Conservation (phyloP, 2,329 filamentous ascomycete species). For the Didymella segeticola region DNA sequence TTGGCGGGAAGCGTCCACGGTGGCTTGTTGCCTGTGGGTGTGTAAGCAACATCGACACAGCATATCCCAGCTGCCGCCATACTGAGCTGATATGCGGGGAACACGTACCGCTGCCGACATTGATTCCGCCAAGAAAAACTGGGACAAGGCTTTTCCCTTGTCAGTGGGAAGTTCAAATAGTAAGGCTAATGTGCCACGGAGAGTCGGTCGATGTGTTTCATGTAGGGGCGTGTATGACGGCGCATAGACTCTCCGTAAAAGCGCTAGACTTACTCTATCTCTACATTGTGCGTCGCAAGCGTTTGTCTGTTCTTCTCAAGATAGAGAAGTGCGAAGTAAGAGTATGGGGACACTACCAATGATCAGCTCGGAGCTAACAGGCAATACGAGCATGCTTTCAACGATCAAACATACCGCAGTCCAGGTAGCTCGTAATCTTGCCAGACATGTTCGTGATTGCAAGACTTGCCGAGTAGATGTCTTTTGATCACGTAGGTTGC, state of each 20-base stretch:
- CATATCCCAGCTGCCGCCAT: background rate
- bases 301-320: slow-evolving; percentile 62
- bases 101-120: slow-evolving; percentile 49
- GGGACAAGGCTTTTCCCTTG: slow-evolving; percentile 67
- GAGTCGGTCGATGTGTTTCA: background rate
- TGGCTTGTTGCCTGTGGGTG: slow-evolving; percentile 70
- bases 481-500: background rate
- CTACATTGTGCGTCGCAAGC: slow-evolving; percentile 65
- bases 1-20: slow-evolving; percentile 76
- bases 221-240: background rate
- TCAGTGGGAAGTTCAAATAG: background rate
- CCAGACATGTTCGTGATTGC: slow-evolving; percentile 58
- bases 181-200: background rate
- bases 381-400: background rate
- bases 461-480: background rate
- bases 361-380: slow-evolving; percentile 15
- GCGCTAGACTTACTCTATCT: slow-evolving; percentile 68
- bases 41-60: background rate
- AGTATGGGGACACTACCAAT: slow-evolving; percentile 67
- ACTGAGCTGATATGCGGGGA: slow-evolving; percentile 8
- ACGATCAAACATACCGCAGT: slow-evolving; percentile 63
- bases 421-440: slow-evolving; percentile 71
- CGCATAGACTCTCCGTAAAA: too few relatives aligned
- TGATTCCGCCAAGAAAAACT: slow-evolving; percentile 66
- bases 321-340: slow-evolving; percentile 62